Evolutionary conservation across 768 basidiomycete genomes (phyloP), one percentile per base, ranked within the genome.

Genomic region (Clavulina sp.): DNA sequence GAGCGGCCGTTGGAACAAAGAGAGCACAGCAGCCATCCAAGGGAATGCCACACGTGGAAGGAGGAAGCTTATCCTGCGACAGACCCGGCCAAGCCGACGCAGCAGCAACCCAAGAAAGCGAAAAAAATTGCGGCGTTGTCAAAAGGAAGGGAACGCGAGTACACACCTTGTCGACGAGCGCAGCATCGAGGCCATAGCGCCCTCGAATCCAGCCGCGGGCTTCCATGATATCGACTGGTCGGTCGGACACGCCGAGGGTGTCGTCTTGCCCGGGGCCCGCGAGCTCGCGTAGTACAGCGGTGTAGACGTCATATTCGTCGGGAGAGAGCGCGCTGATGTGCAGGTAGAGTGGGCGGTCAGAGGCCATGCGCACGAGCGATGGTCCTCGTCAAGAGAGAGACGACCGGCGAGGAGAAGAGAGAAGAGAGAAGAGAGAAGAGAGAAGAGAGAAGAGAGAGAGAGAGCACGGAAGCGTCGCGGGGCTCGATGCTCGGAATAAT

Each of bases 111-210:
- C n/a, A n/a, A n/a, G n/a, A n/a, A n/a, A n/a, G n/a, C n/a, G n/a
- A n/a, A n/a, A n/a, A n/a, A n/a, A n/a, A n/a, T n/a, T n/a, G n/a
- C n/a, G n/a, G n/a, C n/a, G n/a, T n/a, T n/a, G n/a, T n/a, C n/a
- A 4, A 16, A 5, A 9, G 29, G 28, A 52, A 24, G 49, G 38
- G 41, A 31, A 49, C 18, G 40, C 19, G 19, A 30, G 19, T n/a
- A 54, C 54, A 28, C 38, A 55, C 56, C 44, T 55, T 32, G 28
- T 57, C 56, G 29, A 57, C 48, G 4, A 57, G 16, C 5, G 46
- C 54, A 41, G 55, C 56, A 7, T 57, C 56, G 31, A 57, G 55
- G 3, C 51, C 56, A 36, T 57, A 57, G 33, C 50, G 56, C 21
- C 56, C 56, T 43, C 55, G 47, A 29, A 57, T 51, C 50, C 55